Base-by-base conservation (phyloP, 352 stramenopile genomes). In the Phytophthora pistaciae region DNA sequence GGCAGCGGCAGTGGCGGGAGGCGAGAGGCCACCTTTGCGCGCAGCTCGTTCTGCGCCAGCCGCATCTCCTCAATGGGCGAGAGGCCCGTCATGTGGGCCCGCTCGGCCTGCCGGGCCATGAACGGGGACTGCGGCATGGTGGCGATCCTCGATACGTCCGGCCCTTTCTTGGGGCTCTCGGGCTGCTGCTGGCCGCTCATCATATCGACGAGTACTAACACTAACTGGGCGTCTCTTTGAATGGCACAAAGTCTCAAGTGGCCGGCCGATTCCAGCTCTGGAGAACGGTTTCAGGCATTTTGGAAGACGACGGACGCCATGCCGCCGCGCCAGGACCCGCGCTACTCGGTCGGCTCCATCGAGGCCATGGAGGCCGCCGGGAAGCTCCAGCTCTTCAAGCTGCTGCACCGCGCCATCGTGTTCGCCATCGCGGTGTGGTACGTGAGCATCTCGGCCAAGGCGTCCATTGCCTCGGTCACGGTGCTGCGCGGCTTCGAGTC, bases 31-130 rank as follows among this genome's bases (percentile, higher is more conserved):
- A 81, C 88, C 44, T 93, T 94, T 10, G 87, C 88, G 0, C 86
- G 86, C 44, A 94, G 60, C 69, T 95, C 88, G 63, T 91, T 91
- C 64, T 95, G 84, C n/a, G 81, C 88, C 48, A 94, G 75, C 16
- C 81, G 84, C 85, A 95, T 93, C 55, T 95, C 88, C 64, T 94
- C 87, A 50, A 95, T 95, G 0, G 88, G 87, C n/a, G 88, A 95
- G 21, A 94, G 74, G 0, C 82, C 83, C 27, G 88, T 95, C 56
- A 93, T 64, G 62, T 93, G 85, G 14, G 83, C 75, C 10, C 88
- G 79, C 65, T 95, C 80, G 3, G 82, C 83, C 53, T 95, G 88
- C 6, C 86, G 83, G 56, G 73, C 79, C 88, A 95, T 95, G 74
- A 94, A 95, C 1, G 88, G 63, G 1, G 88, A 94, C 40, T 77